These are phyloP conservation scores for Peronosclerospora sorghi DNA, from an alignment of 352 stramenopile species.

Conservation along the genomic window DNA sequence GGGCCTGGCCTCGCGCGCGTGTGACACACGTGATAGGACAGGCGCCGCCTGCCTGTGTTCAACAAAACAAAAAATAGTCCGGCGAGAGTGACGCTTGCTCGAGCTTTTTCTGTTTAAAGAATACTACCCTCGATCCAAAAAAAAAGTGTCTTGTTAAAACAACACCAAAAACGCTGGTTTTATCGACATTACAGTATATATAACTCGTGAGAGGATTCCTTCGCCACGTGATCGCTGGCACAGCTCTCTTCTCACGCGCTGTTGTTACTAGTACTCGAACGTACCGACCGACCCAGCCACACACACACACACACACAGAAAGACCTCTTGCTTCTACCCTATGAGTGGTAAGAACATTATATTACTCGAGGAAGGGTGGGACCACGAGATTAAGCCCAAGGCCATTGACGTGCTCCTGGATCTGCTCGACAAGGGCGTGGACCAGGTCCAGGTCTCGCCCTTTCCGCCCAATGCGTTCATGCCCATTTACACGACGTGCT, in stretches of 20 bases:
- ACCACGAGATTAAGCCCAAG: slow-evolving; percentile 84
- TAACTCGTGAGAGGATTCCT: slow-evolving; percentile 4
- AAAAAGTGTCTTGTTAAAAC: too few relatives aligned
- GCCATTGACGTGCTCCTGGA: slow-evolving; percentile 81
- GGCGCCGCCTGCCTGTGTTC: background rate
- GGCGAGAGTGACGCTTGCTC: too few relatives aligned
- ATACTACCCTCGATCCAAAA: too few relatives aligned
- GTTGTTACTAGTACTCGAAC: too few relatives aligned
- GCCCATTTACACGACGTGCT: slow-evolving; percentile 89
- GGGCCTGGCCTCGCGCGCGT: background rate
- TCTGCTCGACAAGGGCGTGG: slow-evolving; percentile 79
- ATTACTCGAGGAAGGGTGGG: slow-evolving; percentile 77
- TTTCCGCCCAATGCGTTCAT: slow-evolving; percentile 83
- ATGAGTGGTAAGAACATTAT: slow-evolving; percentile 81
- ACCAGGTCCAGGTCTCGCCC: slow-evolving; percentile 67
- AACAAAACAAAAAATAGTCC: background rate
- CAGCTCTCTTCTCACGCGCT: too few relatives aligned
- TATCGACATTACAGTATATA: slow-evolving; percentile 6
- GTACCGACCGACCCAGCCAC: too few relatives aligned
- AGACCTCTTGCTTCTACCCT: background rate
- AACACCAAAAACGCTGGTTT: too few relatives aligned
- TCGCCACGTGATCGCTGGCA: slow-evolving; percentile 4
- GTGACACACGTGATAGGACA: background rate
- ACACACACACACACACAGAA: too few relatives aligned
- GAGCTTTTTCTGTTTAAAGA: too few relatives aligned